These are phyloP conservation scores for Starmerella sirachaensis DNA, from an alignment of 805 yeast species.

Conservation along the genomic window DNA sequence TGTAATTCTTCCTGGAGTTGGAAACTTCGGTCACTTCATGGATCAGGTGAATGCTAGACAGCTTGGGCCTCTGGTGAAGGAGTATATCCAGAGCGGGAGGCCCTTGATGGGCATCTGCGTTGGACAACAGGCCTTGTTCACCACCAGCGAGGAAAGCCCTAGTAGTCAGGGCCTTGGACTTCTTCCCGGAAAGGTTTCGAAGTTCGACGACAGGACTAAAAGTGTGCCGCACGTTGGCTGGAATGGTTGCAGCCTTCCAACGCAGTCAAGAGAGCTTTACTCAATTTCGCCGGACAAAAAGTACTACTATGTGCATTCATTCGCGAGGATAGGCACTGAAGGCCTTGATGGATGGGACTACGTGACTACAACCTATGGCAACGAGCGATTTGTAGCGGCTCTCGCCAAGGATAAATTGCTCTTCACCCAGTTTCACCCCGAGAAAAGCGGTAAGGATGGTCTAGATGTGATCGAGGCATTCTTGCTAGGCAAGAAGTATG, in stretches of 20 bases:
- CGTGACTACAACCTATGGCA: conserved; percentile 61
- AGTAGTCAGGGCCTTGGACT: conserved; percentile 49
- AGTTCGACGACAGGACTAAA: conserved; percentile 52
- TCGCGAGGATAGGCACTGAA: conserved; percentile 24
- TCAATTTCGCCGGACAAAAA: conserved; percentile 55
- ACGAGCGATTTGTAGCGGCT: conserved; percentile 75
- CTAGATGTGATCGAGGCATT: conserved; percentile 63
- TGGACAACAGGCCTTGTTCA: conserved; percentile 79
- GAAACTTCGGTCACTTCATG: conserved; percentile 91
- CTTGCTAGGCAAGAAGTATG: conserved; percentile 37
- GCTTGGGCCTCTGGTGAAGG: conserved; percentile 51
- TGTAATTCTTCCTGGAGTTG: conserved; percentile 90
- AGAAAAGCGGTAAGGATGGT: conserved; percentile 89
- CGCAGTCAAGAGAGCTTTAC: conserved; percentile 32
- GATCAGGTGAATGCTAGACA: conserved; percentile 49
- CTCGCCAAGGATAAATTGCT: conserved; percentile 63
- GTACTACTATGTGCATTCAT: conserved; percentile 93
- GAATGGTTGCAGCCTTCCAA: conserved; percentile 41
- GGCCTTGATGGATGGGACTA: conserved; percentile 48
- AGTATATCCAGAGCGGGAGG: conserved; percentile 63
- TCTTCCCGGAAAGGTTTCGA: conserved; percentile 40
- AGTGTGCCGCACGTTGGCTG: conserved; percentile 97
- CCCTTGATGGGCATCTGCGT: conserved; percentile 96
- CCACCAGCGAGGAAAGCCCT: conserved; percentile 64
- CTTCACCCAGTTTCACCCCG: conserved; percentile 99